phyloP scores from a whole-genome alignment of 2,329 filamentous ascomycete genomes.

The Pseudogymnoascus sp. region DNA sequence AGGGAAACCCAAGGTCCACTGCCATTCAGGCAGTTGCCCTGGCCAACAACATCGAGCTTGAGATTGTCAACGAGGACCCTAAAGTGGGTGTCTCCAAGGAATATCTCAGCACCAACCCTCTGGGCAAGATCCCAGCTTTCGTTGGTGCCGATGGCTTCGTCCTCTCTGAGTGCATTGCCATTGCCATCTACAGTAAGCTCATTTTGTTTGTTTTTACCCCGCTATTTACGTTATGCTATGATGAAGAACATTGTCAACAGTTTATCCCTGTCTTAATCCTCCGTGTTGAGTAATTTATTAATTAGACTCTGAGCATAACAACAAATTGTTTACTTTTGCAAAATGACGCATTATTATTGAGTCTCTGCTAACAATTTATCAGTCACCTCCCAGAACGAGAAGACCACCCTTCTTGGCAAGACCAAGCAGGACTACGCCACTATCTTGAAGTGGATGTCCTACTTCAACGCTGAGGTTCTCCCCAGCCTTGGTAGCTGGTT shows the following conservation, averaged over 20 bases:
- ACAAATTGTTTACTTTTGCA: constrained; percentile 10
- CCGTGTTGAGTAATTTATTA: constrained; percentile 70
- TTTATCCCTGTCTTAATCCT: constrained; percentile 97
- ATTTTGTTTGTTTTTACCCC: constrained; percentile 13
- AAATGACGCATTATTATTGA: constrained; percentile 13
- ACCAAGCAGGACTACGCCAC: constrained; percentile 99
- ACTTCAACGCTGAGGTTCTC: constrained; percentile 83
- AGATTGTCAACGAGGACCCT: constrained; percentile 66
- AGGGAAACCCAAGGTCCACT: constrained; percentile 86
- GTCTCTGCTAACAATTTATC: constrained; percentile 22
- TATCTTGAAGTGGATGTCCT: constrained; percentile 98
- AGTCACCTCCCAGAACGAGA: constrained; percentile 99
- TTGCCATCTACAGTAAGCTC: constrained; percentile 92
- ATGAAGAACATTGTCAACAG: constrained; percentile 60
- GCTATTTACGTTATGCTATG: constrained; percentile 21
- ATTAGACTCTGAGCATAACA: constrained; percentile 67
- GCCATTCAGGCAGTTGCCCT: constrained; percentile 90
- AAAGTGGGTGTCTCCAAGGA: constrained; percentile 59
- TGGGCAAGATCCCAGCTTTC: constrained; percentile 90
- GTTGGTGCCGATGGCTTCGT: constrained; percentile 84
- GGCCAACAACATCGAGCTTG: constrained; percentile 90
- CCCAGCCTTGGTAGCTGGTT: constrained; percentile 69
- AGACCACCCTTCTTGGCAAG: constrained; percentile 98
- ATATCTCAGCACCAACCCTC: constrained; percentile 77
- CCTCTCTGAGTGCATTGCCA: constrained; percentile 84